Evolutionary conservation across 2,329 filamentous ascomycete genomes (phyloP).

Genomic region (Fusarium sp.): DNA sequence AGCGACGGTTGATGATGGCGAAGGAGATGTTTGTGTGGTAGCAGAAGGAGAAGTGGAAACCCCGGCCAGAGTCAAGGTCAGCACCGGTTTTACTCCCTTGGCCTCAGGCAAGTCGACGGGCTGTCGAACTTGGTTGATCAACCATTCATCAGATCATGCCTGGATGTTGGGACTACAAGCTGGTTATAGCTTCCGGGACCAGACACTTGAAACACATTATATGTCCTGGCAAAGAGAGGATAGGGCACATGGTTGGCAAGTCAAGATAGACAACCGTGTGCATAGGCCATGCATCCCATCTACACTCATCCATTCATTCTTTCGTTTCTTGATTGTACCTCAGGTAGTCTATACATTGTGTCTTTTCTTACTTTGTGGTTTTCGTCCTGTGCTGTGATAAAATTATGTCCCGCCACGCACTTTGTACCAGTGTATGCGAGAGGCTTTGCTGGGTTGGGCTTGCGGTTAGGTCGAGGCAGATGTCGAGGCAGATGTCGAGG

Average conservation of each 20-base stretch:
- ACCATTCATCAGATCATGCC: background rate
- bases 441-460: background rate
- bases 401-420: background rate
- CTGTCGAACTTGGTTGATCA: conserved; percentile 5
- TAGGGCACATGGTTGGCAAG: conserved; percentile 15
- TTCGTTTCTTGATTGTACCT: conserved; percentile 41
- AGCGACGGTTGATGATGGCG: conserved; percentile 8
- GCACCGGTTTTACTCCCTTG: conserved; percentile 24
- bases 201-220: conserved; percentile 1
- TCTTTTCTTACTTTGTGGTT: conserved; percentile 34
- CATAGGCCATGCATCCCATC: conserved; percentile 17
- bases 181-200: background rate
- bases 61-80: conserved; percentile 31
- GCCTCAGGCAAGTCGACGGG: conserved; percentile 10
- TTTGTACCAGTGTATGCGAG: background rate
- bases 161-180: background rate
- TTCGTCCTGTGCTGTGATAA: background rate
- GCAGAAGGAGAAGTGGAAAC: conserved; percentile 11
- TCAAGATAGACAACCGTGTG: conserved; percentile 11
- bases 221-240: conserved; percentile 6
- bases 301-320: conserved; percentile 26
- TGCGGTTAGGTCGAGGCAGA: background rate
- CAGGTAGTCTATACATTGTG: conserved; percentile 48
- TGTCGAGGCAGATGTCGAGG: background rate
- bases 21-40: conserved; percentile 12